Conservation (phyloP, 1,284 basidiomycete genomes). For the Pholiota adiposa region DNA sequence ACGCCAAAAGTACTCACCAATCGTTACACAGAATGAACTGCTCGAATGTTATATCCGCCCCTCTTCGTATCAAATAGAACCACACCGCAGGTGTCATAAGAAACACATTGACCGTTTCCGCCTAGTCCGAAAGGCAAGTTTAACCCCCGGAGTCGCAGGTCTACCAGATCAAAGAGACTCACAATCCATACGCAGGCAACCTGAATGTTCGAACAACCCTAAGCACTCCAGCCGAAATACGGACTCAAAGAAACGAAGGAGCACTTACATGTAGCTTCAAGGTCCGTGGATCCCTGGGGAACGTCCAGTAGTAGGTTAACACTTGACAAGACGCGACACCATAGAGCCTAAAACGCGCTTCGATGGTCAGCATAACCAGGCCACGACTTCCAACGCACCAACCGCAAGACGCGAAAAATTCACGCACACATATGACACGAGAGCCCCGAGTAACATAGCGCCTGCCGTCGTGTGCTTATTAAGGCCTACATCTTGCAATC, state of each 20-base stretch:
- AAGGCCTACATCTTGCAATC: neutral
- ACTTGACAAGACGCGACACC: conserved; percentile 5
- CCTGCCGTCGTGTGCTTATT: conserved; percentile 1
- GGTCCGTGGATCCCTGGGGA: neutral
- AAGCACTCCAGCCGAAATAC: neutral
- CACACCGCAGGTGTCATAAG: neutral
- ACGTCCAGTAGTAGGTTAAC: conserved; percentile 1
- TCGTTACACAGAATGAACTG: conserved; percentile 8
- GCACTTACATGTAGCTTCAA: conserved; percentile 5
- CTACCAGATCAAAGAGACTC: neutral
- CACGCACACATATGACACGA: conserved; percentile 4
- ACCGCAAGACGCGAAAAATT: neutral
- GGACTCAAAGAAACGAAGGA: too few relatives aligned
- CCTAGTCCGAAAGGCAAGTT: neutral
- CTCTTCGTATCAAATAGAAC: neutral
- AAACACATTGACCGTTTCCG: neutral
- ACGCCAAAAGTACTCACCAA: neutral
- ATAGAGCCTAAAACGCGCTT: neutral
- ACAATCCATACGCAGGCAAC: neutral
- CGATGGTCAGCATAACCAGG: too few relatives aligned
- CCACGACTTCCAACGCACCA: too few relatives aligned
- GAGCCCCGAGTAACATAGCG: conserved; percentile 1
- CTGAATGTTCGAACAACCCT: neutral
- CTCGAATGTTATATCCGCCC: conserved; percentile 5
- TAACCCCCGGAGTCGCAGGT: too few relatives aligned